Conservation (phyloP, 345 rosid genomes). For the Moricandia arvensis region DNA sequence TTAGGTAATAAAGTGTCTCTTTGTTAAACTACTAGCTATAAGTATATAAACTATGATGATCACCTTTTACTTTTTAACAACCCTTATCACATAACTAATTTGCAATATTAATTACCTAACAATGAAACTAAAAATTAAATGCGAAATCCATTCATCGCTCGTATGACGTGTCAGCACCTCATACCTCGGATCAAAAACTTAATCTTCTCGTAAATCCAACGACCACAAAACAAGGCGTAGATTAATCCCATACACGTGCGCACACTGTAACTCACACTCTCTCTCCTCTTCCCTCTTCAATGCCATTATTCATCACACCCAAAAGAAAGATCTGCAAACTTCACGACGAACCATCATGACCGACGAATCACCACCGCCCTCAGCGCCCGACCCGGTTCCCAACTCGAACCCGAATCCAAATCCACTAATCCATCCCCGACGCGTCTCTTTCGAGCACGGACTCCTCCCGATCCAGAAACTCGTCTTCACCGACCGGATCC, state of each 20-base stretch:
- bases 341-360: constrained; percentile 53
- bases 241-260: constrained; percentile 18
- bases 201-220: constrained; percentile 24
- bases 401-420: constrained; percentile 43
- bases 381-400: constrained; percentile 44
- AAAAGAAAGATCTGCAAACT: constrained; percentile 44
- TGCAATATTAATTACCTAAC: constrained; percentile 13
- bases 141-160: constrained; percentile 15
- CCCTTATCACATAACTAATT: constrained; percentile 8
- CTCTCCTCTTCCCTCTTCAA: constrained; percentile 13
- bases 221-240: constrained; percentile 4
- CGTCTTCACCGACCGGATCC: constrained; percentile 80
- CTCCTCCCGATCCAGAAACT: constrained; percentile 93
- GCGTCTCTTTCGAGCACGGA: constrained; percentile 96
- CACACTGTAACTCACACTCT: not conserved
- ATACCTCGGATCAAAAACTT: not conserved
- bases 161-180: constrained; percentile 5
- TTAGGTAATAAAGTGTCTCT: not conserved
- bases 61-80: constrained; percentile 4
- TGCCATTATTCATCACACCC: constrained; percentile 31
- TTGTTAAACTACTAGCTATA: not conserved
- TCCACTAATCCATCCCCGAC: constrained; percentile 71
- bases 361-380: constrained; percentile 50
- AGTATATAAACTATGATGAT: not conserved
- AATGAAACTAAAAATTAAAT: constrained; percentile 4